Base-by-base conservation (phyloP, 306 rosid genomes). In the Rubus idaeus region DNA sequence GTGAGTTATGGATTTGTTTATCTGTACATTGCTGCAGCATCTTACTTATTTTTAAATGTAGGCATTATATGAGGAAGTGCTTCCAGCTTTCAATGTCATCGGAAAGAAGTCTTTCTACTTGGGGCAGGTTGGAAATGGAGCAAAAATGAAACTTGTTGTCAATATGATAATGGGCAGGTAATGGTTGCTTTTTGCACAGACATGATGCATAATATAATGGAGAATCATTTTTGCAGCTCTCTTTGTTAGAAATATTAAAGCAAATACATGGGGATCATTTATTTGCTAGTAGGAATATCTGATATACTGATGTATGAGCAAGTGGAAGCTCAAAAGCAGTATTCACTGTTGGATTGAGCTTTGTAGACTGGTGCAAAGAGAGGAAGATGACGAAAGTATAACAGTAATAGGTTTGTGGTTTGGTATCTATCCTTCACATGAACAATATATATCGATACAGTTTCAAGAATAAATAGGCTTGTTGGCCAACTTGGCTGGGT, bases 111-210 rank as follows among this genome's bases (percentile, higher is more conserved):
- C 97, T 68, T 94, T 94, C 89, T 91, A 79, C 84, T 82, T 94
- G 50, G 98, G 98, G 55, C 86, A 91, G 84, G 93, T 91, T 76
- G 98, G 98, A 83, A 91, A 91, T 75, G 97, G 98, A 76, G 98
- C 98, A 65, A 89, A 87, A 86, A 94, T 94, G 98, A 94, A 94
- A 83, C 97, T 94, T 55, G 96, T 94, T 12, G 97, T 91, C 76
- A 94, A 94, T 84, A 94, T 94, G 98, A 87, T 92, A 84, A 94
- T 94, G 98, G 98, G 98, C 75, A 94, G 98, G 98, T 94, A 84
- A 53, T 57, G 45, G 35, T 68, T 78, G 60, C 57, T 39, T 68
- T 78, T 47, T 62, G 17, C 8, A 14, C 46, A 61, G 13, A 47
- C 57, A 57, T 58, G 40, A n/a, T 69, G 37, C 69, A 16, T 77